Evolutionary conservation across 2,329 filamentous ascomycete species (phyloP), one percentile per base, ranked within the genome.

Genomic region (Gaeumannomyces tritici): DNA sequence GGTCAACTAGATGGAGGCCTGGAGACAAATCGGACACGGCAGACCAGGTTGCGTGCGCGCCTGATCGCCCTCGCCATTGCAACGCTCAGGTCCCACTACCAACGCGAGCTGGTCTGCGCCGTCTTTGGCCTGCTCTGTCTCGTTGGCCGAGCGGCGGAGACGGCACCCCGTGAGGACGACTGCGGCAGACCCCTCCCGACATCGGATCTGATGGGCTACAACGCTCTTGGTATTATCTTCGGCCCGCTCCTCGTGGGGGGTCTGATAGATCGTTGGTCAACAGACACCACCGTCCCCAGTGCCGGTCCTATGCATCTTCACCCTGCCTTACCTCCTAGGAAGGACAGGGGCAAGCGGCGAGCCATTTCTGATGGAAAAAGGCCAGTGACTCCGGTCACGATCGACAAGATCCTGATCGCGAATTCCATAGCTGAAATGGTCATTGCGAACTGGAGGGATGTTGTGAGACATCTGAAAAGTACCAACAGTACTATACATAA

Each of bases 81-180:
- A 1, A 83, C 83, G 0, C 73, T 88, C n/a, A 76, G 77, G 62
- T 88, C 85, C 0, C 80, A 80, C 61, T 84, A 83, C 64, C 80
- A 84, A 55, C 77, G 86, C 28, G 84, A 88, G 58, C 74, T 89
- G 4, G 85, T 89, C 56, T 88, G 83, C 65, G 83, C 85, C 24
- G 85, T 89, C 0, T 86, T 89, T 69, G 87, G 86, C 0, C 75
- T 89, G 15, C 74, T 89, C 13, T 84, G 81, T 61, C 75, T 87
- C 51, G 79, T 89, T 62, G 86, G 85, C 2, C 76, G 82, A 29
- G 74, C 79, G 5, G 83, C 85, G 2, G 83, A 89, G 69, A 61
- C 75, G 42, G 73, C 79, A 0, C 77, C 78, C 5, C 75, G 80
- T 29, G 80, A 85, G 68, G 80, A 85, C 64, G 76, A 77, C 24